Evolutionary conservation across 1,139 yeast genomes (phyloP).

Genomic region (Blastobotrys serpentis): DNA sequence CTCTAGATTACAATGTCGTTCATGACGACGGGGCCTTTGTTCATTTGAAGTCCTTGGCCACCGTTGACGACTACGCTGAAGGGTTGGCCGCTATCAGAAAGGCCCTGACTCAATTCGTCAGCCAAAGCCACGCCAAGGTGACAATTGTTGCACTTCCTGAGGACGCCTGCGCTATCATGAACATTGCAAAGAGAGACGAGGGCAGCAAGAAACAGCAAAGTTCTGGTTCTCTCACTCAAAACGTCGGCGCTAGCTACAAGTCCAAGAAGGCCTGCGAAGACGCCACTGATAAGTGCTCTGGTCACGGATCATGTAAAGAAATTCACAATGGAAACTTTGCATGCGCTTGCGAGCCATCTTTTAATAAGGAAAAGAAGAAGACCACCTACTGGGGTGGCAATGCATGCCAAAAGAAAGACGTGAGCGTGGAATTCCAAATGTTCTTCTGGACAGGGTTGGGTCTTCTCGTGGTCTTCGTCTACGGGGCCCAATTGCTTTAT

Average conservation of each 20-base stretch:
- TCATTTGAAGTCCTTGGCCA: slow-evolving; percentile 15
- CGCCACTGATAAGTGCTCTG: slow-evolving; percentile 56
- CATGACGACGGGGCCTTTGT: slow-evolving; percentile 19
- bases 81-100: slow-evolving; percentile 15
- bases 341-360: slow-evolving; percentile 58
- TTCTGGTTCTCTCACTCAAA: slow-evolving; percentile 7
- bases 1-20: slow-evolving; percentile 6
- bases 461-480: slow-evolving; percentile 47
- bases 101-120: slow-evolving; percentile 15
- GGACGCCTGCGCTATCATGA: slow-evolving; percentile 21
- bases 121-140: slow-evolving; percentile 16
- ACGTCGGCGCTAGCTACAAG: slow-evolving; percentile 10
- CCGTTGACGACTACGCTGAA: slow-evolving; percentile 15
- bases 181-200: slow-evolving; percentile 16
- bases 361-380: slow-evolving; percentile 44
- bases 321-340: slow-evolving; percentile 44
- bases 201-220: slow-evolving; percentile 4
- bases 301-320: slow-evolving; percentile 60
- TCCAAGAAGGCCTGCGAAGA: slow-evolving; percentile 54
- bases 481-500: slow-evolving; percentile 55
- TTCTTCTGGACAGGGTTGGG: slow-evolving; percentile 64
- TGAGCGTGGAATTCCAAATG: slow-evolving; percentile 61
- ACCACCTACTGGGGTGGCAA: slow-evolving; percentile 68
- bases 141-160: slow-evolving; percentile 28
- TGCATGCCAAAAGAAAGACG: slow-evolving; percentile 65